These are phyloP conservation scores for Pichia terricola DNA, from an alignment of 1,139 yeast genomes.

Conservation along the genomic window DNA sequence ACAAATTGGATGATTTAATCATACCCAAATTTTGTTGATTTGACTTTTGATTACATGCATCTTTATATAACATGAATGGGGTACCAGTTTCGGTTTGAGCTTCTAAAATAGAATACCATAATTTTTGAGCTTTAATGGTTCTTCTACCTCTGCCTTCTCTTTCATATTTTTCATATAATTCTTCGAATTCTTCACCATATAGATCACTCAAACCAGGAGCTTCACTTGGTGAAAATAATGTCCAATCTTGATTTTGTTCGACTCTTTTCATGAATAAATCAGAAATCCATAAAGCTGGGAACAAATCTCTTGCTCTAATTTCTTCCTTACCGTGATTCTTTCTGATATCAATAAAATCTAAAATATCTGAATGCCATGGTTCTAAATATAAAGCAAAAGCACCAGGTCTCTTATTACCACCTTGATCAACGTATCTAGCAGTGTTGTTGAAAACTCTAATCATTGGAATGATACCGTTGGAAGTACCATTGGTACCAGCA, in stretches of 20 bases:
- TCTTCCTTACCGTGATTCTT: slow-evolving; percentile 58
- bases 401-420: slow-evolving; percentile 58
- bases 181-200: slow-evolving; percentile 46
- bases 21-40: slow-evolving; percentile 53
- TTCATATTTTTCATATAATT: slow-evolving; percentile 42
- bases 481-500: slow-evolving; percentile 50
- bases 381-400: slow-evolving; percentile 52
- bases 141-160: slow-evolving; percentile 38
- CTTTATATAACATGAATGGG: slow-evolving; percentile 54
- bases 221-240: slow-evolving; percentile 49
- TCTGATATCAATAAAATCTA: slow-evolving; percentile 47
- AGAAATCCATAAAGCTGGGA: slow-evolving; percentile 56
- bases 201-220: slow-evolving; percentile 47
- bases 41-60: slow-evolving; percentile 47
- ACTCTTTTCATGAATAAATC: slow-evolving; percentile 56
- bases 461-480: slow-evolving; percentile 55
- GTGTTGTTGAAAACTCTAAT: slow-evolving; percentile 52
- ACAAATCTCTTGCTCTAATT: slow-evolving; percentile 51
- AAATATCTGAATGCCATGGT: slow-evolving; percentile 55
- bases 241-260: slow-evolving; percentile 44
- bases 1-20: slow-evolving; percentile 51
- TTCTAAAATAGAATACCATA: slow-evolving; percentile 50
- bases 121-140: slow-evolving; percentile 46
- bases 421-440: slow-evolving; percentile 56
- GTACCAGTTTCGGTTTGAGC: slow-evolving; percentile 59